A percentile compares a stretch with the other conserved stretches of the same genome.
phyloP scores from a whole-genome alignment of 495 filamentous ascomycete genomes.

The Pseudomonodictys pantanalensis region DNA sequence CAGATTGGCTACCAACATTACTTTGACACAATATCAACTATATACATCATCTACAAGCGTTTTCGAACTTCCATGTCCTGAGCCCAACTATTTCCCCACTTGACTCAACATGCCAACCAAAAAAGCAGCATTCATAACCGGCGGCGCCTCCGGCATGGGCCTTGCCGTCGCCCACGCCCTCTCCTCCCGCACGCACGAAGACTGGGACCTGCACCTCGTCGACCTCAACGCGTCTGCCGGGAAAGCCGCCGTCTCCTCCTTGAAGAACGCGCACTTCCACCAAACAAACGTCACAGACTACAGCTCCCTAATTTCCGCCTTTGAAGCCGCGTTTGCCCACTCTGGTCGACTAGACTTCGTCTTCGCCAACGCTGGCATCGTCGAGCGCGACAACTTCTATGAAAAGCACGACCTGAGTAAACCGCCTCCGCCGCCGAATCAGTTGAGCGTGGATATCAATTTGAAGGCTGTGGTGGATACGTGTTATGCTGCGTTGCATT shows the following conservation, averaged over 20 bases:
- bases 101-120: slow-evolving; percentile 3
- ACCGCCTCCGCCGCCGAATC: slow-evolving; percentile 32
- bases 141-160: slow-evolving; percentile 39
- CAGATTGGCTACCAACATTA: no score
- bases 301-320: slow-evolving; percentile 28
- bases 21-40: no score
- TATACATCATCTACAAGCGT: no score
- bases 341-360: slow-evolving; percentile 38
- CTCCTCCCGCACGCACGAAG: slow-evolving; percentile 10
- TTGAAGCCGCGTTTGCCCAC: slow-evolving; percentile 31
- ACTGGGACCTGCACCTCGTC: slow-evolving; percentile 35
- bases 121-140: slow-evolving; percentile 33
- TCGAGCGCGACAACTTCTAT: slow-evolving; percentile 36
- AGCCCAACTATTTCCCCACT: not conserved
- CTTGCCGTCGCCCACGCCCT: slow-evolving; percentile 38
- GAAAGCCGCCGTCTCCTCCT: slow-evolving; percentile 23
- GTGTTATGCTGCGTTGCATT: slow-evolving; percentile 36
- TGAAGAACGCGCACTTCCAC: slow-evolving; percentile 31
- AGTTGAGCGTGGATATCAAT: slow-evolving; percentile 35
- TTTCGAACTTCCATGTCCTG: no score
- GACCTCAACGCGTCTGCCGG: slow-evolving; percentile 33
- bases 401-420: slow-evolving; percentile 25
- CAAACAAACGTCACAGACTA: slow-evolving; percentile 35
- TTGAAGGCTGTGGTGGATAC: slow-evolving; percentile 37
- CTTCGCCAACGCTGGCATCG: slow-evolving; percentile 40